Percentiles rank a stretch among this genome's conserved stretches.
These are phyloP conservation scores for Russula virescens DNA, from an alignment of 768 basidiomycete genomes.

Conservation along the genomic window DNA sequence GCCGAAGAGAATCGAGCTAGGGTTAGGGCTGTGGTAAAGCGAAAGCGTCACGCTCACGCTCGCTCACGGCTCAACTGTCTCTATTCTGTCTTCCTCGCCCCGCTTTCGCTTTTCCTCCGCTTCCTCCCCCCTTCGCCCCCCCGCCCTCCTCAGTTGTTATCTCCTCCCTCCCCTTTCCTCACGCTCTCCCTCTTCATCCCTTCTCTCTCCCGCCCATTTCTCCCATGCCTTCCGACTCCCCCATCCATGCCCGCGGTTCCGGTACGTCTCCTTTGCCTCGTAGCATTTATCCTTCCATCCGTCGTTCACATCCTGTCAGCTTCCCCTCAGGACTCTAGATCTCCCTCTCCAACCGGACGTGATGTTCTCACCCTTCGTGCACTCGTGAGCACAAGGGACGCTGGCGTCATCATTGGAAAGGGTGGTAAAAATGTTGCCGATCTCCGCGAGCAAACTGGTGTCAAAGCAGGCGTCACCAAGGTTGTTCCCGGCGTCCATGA, in stretches of 20 bases:
- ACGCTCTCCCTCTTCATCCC: constrained; percentile 23
- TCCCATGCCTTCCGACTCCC: constrained; percentile 62
- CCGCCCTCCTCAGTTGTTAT: constrained; percentile 9
- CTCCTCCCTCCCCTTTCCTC: constrained; percentile 17
- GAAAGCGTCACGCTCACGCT: not conserved
- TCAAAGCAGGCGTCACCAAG: constrained; percentile 98
- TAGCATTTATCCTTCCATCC: constrained; percentile 24
- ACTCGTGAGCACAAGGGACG: constrained; percentile 95
- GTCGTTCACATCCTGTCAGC: constrained; percentile 34
- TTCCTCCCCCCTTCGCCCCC: constrained; percentile 10
- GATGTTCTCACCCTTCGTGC: constrained; percentile 87
- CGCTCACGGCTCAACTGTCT: constrained; percentile 1
- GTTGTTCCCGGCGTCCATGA: constrained; percentile 97
- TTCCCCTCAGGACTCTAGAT: constrained; percentile 64
- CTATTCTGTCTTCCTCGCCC: not conserved
- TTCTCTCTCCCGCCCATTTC: constrained; percentile 29
- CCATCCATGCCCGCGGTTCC: constrained; percentile 45
- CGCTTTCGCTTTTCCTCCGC: constrained; percentile 15
- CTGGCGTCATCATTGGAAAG: constrained; percentile 95
- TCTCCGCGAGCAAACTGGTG: constrained; percentile 89
- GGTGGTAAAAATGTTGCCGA: constrained; percentile 97
- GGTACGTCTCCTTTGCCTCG: constrained; percentile 35
- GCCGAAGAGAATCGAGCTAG: not conserved
- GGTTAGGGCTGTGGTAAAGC: not conserved
- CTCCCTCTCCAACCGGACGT: constrained; percentile 62